Conservation (phyloP, 2,329 filamentous ascomycete genomes). For the Arthrobotrys entomopaga region DNA sequence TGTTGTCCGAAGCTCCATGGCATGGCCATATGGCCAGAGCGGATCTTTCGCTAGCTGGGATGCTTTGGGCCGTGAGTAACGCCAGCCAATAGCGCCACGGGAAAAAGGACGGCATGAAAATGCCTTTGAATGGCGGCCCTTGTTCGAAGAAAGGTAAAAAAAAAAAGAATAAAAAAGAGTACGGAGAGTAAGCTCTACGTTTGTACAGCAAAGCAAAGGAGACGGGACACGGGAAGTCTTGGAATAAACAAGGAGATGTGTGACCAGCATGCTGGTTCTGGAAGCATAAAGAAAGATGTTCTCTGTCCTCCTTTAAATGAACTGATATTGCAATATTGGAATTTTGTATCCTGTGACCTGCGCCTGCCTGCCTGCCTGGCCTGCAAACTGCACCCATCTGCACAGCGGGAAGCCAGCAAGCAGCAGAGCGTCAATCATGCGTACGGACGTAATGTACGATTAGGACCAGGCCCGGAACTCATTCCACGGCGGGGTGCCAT, state of each 20-base stretch:
- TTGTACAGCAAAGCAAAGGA: slow-evolving; percentile 30
- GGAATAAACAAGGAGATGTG: slow-evolving; percentile 14
- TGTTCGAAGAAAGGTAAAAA: slow-evolving; percentile 23
- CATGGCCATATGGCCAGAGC: not conserved
- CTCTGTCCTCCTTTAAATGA: slow-evolving; percentile 3
- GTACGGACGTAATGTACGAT: slow-evolving; percentile 5
- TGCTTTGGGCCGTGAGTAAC: slow-evolving; percentile 1
- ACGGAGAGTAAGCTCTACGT: not conserved
- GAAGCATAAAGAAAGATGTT: slow-evolving; percentile 44
- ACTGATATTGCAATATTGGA: slow-evolving; percentile 2
- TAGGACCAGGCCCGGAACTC: slow-evolving; percentile 17
- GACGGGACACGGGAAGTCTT: slow-evolving; percentile 25
- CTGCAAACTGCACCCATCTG: slow-evolving; percentile 51
- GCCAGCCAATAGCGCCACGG: slow-evolving; percentile 37
- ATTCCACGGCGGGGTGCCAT: slow-evolving; percentile 12
- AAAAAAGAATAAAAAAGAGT: slow-evolving; percentile 1
- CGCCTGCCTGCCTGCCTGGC: slow-evolving; percentile 41
- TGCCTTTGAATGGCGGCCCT: slow-evolving; percentile 46
- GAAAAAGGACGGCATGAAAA: slow-evolving; percentile 46
- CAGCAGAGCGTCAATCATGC: slow-evolving; percentile 42
- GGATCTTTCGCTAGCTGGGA: slow-evolving; percentile 12
- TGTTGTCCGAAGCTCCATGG: slow-evolving; percentile 44
- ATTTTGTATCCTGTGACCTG: slow-evolving; percentile 53
- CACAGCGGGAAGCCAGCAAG: slow-evolving; percentile 51
- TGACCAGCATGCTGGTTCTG: slow-evolving; percentile 55